A percentile compares a stretch with the other conserved stretches of the same genome.
phyloP scores from a whole-genome alignment of 805 yeast genomes.

The Torulaspora maleeae region DNA sequence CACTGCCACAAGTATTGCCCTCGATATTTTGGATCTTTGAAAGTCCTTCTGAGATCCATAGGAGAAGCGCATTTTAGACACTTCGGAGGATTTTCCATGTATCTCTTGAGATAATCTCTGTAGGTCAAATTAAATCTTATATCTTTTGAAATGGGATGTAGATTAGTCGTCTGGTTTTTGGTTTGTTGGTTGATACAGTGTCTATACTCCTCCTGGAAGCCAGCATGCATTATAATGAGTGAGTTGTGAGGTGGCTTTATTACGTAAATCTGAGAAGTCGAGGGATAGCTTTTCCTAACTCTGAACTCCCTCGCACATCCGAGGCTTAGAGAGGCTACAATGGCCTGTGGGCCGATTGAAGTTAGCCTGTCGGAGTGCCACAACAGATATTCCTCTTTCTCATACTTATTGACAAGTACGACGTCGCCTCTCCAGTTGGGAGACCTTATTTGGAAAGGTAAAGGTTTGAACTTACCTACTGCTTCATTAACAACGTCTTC shows the following conservation, averaged over 20 bases:
- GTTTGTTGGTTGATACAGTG: slow-evolving; percentile 49
- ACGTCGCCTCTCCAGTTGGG: slow-evolving; percentile 49
- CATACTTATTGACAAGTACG: slow-evolving; percentile 55
- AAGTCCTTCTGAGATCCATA: slow-evolving; percentile 54
- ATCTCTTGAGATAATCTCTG: slow-evolving; percentile 43
- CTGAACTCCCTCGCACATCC: slow-evolving; percentile 71
- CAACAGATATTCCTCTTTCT: slow-evolving; percentile 50
- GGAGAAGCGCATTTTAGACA: slow-evolving; percentile 42
- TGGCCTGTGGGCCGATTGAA: slow-evolving; percentile 65
- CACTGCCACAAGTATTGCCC: slow-evolving; percentile 70
- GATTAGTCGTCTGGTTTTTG: slow-evolving; percentile 34
- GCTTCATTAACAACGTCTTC: slow-evolving; percentile 41
- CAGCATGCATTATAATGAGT: slow-evolving; percentile 67
- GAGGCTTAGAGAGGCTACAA: slow-evolving; percentile 60
- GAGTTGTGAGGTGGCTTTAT: slow-evolving; percentile 66
- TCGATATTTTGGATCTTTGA: slow-evolving; percentile 41
- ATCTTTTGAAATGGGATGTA: slow-evolving; percentile 47
- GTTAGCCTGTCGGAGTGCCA: slow-evolving; percentile 77
- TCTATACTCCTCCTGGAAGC: slow-evolving; percentile 70
- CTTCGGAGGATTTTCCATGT: slow-evolving; percentile 36
- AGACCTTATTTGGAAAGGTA: slow-evolving; percentile 38
- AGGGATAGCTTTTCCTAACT: slow-evolving; percentile 41
- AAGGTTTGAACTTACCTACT: slow-evolving; percentile 31
- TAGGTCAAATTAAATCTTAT: slow-evolving; percentile 62
- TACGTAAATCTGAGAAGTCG: slow-evolving; percentile 29